These are phyloP conservation scores for Geranium rotundifolium DNA, from an alignment of 345 rosid species.

Conservation along the genomic window DNA sequence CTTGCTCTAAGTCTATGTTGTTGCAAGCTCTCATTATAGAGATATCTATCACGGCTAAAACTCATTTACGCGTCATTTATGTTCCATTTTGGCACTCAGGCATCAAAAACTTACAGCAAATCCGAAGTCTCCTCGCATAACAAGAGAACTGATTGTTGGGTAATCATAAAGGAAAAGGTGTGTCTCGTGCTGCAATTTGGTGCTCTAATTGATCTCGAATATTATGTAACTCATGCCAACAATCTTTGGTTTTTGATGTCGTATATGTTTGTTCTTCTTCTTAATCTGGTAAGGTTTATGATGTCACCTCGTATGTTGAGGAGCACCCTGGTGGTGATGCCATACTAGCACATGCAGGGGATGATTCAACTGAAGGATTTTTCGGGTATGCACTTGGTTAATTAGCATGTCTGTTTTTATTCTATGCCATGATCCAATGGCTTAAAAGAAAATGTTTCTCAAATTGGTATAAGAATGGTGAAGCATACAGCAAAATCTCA, in stretches of 20 bases:
- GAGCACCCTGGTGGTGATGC: constrained; percentile 98
- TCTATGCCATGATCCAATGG: neutral
- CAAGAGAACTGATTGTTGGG: constrained; percentile 85
- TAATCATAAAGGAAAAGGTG: constrained; percentile 72
- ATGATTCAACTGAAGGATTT: constrained; percentile 87
- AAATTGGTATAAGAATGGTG: neutral
- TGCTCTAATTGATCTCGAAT: neutral
- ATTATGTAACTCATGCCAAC: neutral
- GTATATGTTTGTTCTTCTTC: neutral
- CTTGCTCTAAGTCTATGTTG: no score
- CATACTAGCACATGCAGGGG: constrained; percentile 80
- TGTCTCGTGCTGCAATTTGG: neutral
- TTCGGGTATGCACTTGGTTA: constrained; percentile 39
- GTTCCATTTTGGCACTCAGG: constrained; percentile 6
- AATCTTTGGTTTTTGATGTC: neutral
- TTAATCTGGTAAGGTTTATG: constrained; percentile 40
- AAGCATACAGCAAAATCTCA: no score
- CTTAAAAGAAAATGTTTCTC: no score
- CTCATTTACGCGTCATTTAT: neutral
- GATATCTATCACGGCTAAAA: neutral
- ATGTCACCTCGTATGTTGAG: constrained; percentile 86
- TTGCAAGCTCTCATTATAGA: no score
- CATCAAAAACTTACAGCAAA: constrained; percentile 35
- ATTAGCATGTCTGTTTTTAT: neutral
- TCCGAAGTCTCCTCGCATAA: constrained; percentile 52